Percentiles rank a stretch among this genome's conserved stretches.
Conservation (phyloP, 2,329 filamentous ascomycete species). For the Verticillium klebahnii region DNA sequence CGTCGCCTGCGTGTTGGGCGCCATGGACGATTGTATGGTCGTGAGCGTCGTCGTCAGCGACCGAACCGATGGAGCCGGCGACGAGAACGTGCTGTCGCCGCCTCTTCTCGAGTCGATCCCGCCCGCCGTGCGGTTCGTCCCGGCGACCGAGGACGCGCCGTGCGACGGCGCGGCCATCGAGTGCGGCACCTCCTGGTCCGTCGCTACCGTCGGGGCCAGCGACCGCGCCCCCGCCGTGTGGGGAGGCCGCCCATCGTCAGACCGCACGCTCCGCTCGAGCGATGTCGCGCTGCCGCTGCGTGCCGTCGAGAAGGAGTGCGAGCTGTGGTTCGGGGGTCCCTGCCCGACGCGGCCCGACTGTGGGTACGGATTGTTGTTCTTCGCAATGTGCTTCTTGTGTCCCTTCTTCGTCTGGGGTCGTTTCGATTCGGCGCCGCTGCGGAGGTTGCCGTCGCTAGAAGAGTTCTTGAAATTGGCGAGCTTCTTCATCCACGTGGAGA, state of each 20-base stretch:
- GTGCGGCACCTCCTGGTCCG: conserved; percentile 69
- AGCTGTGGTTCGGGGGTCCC: conserved; percentile 32
- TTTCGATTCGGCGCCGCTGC: conserved; percentile 28
- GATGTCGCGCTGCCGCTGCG: conserved; percentile 52
- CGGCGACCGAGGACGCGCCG: conserved; percentile 59
- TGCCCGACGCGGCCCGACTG: conserved; percentile 60
- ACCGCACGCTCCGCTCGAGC: conserved; percentile 53
- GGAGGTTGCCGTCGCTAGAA: conserved; percentile 43
- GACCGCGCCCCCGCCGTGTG: conserved; percentile 61
- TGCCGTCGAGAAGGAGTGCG: conserved; percentile 51
- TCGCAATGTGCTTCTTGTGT: conserved; percentile 55
- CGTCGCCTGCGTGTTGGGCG: conserved; percentile 45
- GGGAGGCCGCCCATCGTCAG: conserved; percentile 52
- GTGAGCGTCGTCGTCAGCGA: conserved; percentile 81
- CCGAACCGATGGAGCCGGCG: conserved; percentile 73
- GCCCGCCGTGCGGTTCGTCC: conserved; percentile 67
- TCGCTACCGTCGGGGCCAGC: conserved; percentile 75
- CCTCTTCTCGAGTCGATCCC: conserved; percentile 66
- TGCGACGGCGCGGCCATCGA: conserved; percentile 62
- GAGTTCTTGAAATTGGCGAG: conserved; percentile 77
- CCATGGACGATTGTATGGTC: conserved; percentile 69
- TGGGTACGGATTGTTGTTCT: conserved; percentile 89
- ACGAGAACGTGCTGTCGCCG: conserved; percentile 73
- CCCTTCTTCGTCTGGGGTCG: conserved; percentile 32
- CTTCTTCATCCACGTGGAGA: conserved; percentile 91